Conservation (phyloP, 768 basidiomycete species). For the Coprinellus aureogranulatus region DNA sequence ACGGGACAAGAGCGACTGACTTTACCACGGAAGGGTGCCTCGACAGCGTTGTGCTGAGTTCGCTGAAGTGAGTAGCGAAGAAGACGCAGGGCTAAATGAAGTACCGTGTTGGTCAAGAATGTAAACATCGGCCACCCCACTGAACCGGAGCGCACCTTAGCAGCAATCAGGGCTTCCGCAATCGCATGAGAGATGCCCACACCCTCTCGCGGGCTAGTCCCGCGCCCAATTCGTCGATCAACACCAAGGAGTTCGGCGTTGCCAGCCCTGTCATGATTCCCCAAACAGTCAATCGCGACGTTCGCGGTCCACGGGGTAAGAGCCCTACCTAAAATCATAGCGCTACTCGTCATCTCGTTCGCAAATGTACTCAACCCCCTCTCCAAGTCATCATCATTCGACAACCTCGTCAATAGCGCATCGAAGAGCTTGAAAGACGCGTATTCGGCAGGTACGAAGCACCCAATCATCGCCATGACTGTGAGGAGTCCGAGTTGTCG, state of each 20-base stretch:
- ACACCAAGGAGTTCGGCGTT: conserved; percentile 64
- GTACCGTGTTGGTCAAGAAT: no score
- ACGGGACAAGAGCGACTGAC: conserved; percentile 40
- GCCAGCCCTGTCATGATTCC: conserved; percentile 60
- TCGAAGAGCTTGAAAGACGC: conserved; percentile 90
- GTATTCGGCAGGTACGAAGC: conserved; percentile 91
- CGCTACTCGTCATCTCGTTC: conserved; percentile 87
- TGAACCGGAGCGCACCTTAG: conserved; percentile 64
- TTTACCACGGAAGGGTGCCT: conserved; percentile 77
- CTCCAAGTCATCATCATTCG: conserved; percentile 93
- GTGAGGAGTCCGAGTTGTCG: conserved; percentile 81
- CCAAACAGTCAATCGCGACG: no score
- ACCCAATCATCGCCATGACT: conserved; percentile 87
- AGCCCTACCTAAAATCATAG: conserved; percentile 94
- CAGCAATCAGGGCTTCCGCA: conserved; percentile 69
- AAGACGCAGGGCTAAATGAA: conserved; percentile 78
- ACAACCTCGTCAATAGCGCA: conserved; percentile 78
- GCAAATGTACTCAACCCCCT: conserved; percentile 92
- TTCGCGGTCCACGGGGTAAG: no score
- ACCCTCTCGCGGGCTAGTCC: conserved; percentile 82
- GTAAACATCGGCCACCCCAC: no score
- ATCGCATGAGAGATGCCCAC: conserved; percentile 83
- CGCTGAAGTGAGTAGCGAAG: conserved; percentile 88
- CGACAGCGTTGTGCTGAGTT: conserved; percentile 74
- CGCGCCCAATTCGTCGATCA: conserved; percentile 91